Percentiles rank a stretch among this genome's conserved stretches.
Conservation (phyloP, 75 land plant species). For the Selaginella tamariscina region DNA sequence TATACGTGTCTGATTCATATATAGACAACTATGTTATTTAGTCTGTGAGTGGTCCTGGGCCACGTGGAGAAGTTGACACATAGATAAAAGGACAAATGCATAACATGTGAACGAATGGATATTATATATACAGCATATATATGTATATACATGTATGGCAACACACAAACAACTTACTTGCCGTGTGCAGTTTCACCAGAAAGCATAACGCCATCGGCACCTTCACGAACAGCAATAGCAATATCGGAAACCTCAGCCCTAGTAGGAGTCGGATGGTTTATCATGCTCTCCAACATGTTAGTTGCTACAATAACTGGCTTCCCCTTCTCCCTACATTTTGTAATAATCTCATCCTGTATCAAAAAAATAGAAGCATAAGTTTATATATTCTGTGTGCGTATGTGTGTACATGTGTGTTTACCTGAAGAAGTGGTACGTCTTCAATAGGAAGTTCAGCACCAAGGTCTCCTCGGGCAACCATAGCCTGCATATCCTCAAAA, state of each 20-base stretch:
- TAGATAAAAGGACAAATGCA: no score
- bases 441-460: slow-evolving; percentile 13
- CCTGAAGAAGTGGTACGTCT: slow-evolving; percentile 6
- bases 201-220: slow-evolving; percentile 11
- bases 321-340: neutral
- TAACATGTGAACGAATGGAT: no score
- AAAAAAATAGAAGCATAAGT: neutral
- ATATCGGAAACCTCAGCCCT: slow-evolving; percentile 9
- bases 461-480: slow-evolving; percentile 9
- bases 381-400: neutral
- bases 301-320: slow-evolving; percentile 13
- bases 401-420: no score
- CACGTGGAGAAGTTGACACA: no score
- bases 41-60: no score
- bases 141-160: no score
- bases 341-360: slow-evolving; percentile 3
- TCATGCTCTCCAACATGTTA: slow-evolving; percentile 14
- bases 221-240: slow-evolving; percentile 11
- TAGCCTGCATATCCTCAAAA: neutral
- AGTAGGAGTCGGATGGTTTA: slow-evolving; percentile 7
- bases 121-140: no score
- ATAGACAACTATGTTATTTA: no score
- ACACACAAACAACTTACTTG: neutral
- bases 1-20: no score
- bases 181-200: slow-evolving; percentile 8